phyloP scores from a whole-genome alignment of 768 basidiomycete species.

The Sporobolomyces pararoseus region DNA sequence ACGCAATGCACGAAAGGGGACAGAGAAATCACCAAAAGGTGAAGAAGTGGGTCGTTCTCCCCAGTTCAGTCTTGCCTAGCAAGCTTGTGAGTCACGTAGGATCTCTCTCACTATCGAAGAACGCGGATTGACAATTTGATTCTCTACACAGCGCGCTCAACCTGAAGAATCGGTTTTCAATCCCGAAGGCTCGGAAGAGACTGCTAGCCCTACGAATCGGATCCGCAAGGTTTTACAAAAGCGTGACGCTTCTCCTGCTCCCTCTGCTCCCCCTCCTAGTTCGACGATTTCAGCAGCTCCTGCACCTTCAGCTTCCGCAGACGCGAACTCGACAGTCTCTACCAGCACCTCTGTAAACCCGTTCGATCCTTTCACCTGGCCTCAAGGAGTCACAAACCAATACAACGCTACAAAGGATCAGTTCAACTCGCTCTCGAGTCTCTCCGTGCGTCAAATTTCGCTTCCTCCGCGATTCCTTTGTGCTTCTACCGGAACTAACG shows the following conservation, averaged over 20 bases:
- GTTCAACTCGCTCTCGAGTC: neutral
- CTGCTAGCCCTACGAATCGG: neutral
- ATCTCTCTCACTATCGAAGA: too few relatives aligned
- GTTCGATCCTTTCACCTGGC: constrained; percentile 3
- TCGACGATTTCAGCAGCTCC: neutral
- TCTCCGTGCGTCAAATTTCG: constrained; percentile 3
- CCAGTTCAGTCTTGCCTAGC: neutral
- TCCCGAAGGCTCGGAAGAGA: neutral
- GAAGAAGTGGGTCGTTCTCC: constrained; percentile 19
- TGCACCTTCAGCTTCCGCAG: neutral
- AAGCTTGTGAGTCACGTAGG: neutral
- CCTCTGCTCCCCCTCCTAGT: neutral
- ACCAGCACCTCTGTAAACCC: constrained; percentile 2
- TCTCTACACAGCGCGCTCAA: neutral
- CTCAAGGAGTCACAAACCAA: neutral
- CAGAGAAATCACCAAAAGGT: neutral
- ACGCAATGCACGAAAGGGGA: neutral
- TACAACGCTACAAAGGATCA: neutral
- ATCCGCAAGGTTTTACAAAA: neutral
- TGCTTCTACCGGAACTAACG: neutral
- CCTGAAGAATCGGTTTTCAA: neutral
- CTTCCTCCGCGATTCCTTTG: neutral
- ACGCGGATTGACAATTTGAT: too few relatives aligned
- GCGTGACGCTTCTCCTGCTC: neutral
- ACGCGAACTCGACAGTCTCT: neutral